These are phyloP conservation scores for Penicillium sp. DNA, from an alignment of 2,329 filamentous ascomycete species.

Conservation along the genomic window DNA sequence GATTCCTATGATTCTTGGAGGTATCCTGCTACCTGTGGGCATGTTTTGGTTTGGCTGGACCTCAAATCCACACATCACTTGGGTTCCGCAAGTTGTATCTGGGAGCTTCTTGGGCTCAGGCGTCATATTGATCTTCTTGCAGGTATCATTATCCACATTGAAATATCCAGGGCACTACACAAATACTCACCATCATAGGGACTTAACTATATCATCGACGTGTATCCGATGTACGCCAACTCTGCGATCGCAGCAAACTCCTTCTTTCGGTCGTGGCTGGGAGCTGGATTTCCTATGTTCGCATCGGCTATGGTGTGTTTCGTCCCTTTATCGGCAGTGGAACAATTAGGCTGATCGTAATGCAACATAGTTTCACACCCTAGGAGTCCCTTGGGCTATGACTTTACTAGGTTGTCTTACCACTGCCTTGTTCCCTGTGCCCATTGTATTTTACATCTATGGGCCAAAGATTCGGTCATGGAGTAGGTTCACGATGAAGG, in stretches of 20 bases:
- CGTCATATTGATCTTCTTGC: constrained; percentile 3
- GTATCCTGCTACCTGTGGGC: constrained; percentile 40
- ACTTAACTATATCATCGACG: constrained; percentile 37
- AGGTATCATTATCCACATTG: not conserved
- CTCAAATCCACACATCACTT: constrained; percentile 38
- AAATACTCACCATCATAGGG: constrained; percentile 8
- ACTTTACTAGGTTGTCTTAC: constrained; percentile 30
- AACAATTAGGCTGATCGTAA: not conserved
- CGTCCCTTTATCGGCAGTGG: not conserved
- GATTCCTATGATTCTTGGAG: constrained; percentile 45
- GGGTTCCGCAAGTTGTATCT: constrained; percentile 39
- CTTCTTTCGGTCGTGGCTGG: constrained; percentile 28
- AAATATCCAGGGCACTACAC: no score
- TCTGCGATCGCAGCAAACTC: constrained; percentile 35
- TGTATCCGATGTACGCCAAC: constrained; percentile 32
- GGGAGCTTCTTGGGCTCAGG: constrained; percentile 32
- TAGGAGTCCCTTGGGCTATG: constrained; percentile 31
- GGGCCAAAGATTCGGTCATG: constrained; percentile 39
- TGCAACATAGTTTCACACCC: constrained; percentile 22
- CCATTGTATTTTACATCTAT: constrained; percentile 45
- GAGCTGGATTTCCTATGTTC: constrained; percentile 32
- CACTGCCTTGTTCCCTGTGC: constrained; percentile 37
- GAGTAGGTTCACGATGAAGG: constrained; percentile 36
- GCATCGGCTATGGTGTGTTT: constrained; percentile 15
- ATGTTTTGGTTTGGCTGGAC: constrained; percentile 51